Base-by-base conservation (phyloP, 768 basidiomycete species). In the Boletus tylopilopsis region DNA sequence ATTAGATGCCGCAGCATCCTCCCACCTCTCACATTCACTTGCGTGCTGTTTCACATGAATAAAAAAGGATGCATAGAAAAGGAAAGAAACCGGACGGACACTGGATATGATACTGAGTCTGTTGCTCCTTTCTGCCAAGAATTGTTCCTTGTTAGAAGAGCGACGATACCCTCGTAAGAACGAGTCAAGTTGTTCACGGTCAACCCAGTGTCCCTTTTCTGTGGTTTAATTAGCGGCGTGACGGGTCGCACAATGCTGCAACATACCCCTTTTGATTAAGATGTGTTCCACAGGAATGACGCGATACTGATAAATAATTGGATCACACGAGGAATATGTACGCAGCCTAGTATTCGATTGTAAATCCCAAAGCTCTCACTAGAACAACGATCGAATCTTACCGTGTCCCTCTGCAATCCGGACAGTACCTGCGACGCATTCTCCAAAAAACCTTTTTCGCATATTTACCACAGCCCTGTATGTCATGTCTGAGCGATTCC, bases 371-470 rank as follows among this genome's bases (percentile, higher is more conserved):
- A 2, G 21, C 4, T 15, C 2, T 11, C 12, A 5, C 23, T 15
- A 4, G 27, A 27, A 19, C 19, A 10, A 1, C 18, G 5, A 43
- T 4, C 2, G 7, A 16, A 42, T 12, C 47, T 2, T 35, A 48
- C 56, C 50, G 36, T 42, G 19, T 10, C 2, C 1, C 2, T 37
- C 45, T 54, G 29, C 55, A 56, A 4, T 30, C 33, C 7, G 25
- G 18, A 33, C 55, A 54, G 29, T 56, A 56, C 32, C 47, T 41
- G 16, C 46, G 50, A 1, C 51, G 54, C 21, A 55, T 18, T 1
- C 1, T n/a, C 56, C 56, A 57, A 4, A 55, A 33, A 25, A 51
- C 27, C 11, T 47, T 47, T 19, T 16, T 42, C 1, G 47, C 56
- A 1, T 32, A 10, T 24, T 51, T 55, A 4, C 47, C 54, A 27